These are phyloP conservation scores for Moricandia arvensis DNA, from an alignment of 345 rosid genomes.

Conservation along the genomic window DNA sequence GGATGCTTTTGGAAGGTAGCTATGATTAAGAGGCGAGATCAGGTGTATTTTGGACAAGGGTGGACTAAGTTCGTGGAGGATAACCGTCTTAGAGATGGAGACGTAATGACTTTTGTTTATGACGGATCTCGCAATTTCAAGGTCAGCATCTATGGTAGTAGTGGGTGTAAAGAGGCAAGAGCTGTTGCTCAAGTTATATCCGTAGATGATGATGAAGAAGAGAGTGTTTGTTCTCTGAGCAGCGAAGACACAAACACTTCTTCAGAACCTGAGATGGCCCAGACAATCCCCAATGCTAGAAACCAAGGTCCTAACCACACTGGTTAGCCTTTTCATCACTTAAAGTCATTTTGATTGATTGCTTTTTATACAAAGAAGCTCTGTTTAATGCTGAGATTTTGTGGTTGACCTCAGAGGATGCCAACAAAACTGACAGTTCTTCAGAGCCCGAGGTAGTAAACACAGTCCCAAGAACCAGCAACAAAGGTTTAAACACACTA, in stretches of 20 bases:
- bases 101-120: not conserved
- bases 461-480: not conserved
- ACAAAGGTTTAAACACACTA: not conserved
- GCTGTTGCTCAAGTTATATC: not conserved
- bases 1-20: slow-evolving; percentile 22
- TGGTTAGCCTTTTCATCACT: not conserved
- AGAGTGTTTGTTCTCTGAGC: not conserved
- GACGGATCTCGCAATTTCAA: not conserved
- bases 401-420: not conserved
- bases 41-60: slow-evolving; percentile 6
- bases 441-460: not conserved
- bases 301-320: not conserved
- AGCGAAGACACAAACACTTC: not conserved
- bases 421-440: not conserved
- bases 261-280: not conserved
- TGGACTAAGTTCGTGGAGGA: not conserved
- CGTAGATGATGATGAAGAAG: not conserved
- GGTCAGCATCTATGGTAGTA: not conserved
- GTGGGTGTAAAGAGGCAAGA: not conserved
- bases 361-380: not conserved
- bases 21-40: not conserved
- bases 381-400: not conserved
- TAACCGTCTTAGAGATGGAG: not conserved
- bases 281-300: not conserved
- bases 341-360: not conserved